These are phyloP conservation scores for Malania oleifera DNA, from an alignment of 164 flowering plant species.

Conservation along the genomic window DNA sequence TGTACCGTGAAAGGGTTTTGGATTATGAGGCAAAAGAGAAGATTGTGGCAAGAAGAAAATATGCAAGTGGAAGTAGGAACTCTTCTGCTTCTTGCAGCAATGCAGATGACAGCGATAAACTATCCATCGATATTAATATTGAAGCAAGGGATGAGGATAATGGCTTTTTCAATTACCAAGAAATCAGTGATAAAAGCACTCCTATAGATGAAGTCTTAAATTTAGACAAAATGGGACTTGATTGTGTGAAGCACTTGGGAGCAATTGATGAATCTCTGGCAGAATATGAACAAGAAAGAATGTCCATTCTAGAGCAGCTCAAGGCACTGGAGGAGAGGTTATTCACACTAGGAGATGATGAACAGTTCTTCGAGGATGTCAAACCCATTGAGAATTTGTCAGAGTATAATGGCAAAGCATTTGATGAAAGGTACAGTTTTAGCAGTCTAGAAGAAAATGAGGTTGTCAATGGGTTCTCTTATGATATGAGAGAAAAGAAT, in stretches of 20 bases:
- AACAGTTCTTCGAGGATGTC: too few species aligned
- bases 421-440: constrained; percentile 12
- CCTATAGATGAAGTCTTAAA: constrained; percentile 49
- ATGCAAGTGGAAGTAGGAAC: constrained; percentile 36
- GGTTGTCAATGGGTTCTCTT: constrained; percentile 39
- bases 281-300: constrained; percentile 73
- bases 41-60: constrained; percentile 32
- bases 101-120: constrained; percentile 60
- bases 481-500: constrained; percentile 37
- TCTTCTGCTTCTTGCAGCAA: constrained; percentile 56
- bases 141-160: constrained; percentile 48
- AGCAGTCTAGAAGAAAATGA: constrained; percentile 28
- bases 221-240: constrained; percentile 17
- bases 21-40: constrained; percentile 53
- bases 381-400: too few species aligned
- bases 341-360: constrained; percentile 53
- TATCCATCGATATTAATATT: constrained; percentile 53
- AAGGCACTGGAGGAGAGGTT: constrained; percentile 83
- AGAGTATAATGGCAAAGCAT: background rate
- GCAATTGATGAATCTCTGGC: constrained; percentile 47
- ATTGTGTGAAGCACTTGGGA: constrained; percentile 26
- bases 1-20: constrained; percentile 37
- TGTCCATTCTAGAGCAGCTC: constrained; percentile 72
- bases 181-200: constrained; percentile 33
- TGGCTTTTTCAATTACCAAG: constrained; percentile 23